Base-by-base conservation (phyloP, 2,329 filamentous ascomycete species). In the Neofusicoccum laricinum region DNA sequence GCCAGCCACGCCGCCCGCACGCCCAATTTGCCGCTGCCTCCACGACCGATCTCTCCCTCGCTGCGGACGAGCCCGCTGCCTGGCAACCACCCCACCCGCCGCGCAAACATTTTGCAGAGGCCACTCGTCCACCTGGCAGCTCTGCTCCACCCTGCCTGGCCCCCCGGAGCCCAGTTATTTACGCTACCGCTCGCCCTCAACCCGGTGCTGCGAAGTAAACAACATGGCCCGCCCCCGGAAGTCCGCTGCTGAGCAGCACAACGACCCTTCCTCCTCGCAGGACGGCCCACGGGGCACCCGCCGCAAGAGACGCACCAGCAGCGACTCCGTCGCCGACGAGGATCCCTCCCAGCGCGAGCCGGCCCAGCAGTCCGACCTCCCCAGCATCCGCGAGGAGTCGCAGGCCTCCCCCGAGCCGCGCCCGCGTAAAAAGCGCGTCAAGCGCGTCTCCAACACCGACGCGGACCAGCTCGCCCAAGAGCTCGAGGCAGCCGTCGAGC, bases 381-480 rank as follows among this genome's bases (percentile, higher is more conserved):
- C 36, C 25, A 53, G 55, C 63, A 43, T 45, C 38, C 63, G 38
- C 25, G 53, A 59, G 53, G 50, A 64, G 45, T 58, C 62, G 34
- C 32, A 40, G 32, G 40, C 41, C 21, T 48, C 34, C 21, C 32
- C 46, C 50, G 64, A 55, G 17, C 19, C 25, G 19, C 38, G 40
- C 5, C 64, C 38, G 6, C 43, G 63, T 17, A 69, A 69, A 21
- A 77, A 76, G 65, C 74, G 74, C 46, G 68, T 69, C 25, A 77
- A 75, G 68, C 73, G 71, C 25, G 70, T 71, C 30, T 67, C 69
- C 61, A 64, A 69, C 49, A 68, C 72, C 63, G 72, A 74, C 43
- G 67, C 72, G 38, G 69, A 74, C 38, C 73, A 77, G 67, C 71
- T 77, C 11, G 69, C 69, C 50, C 68, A 69, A n/a, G 75, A 77